phyloP scores from a whole-genome alignment of 2,329 filamentous ascomycete species.

The Colletotrichum neosansevieriae region DNA sequence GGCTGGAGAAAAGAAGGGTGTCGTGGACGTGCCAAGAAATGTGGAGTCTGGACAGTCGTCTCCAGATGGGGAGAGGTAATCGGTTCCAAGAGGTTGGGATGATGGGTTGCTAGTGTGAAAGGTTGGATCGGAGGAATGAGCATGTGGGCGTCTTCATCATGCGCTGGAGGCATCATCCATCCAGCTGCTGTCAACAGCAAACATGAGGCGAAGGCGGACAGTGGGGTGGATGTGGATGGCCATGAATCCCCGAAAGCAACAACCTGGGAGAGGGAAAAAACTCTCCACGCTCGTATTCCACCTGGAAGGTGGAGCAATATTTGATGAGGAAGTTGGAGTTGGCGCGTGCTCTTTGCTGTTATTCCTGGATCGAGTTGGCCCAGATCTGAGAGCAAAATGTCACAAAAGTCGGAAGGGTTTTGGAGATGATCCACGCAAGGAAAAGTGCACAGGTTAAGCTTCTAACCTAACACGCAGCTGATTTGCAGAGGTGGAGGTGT shows the following conservation, averaged over 20 bases:
- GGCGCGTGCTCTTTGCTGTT: constrained; percentile 6
- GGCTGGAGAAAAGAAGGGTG: constrained; percentile 8
- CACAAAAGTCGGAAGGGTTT: not conserved
- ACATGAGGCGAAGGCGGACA: constrained; percentile 7
- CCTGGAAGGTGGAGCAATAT: constrained; percentile 11
- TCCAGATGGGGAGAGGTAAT: constrained; percentile 22
- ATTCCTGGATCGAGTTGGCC: constrained; percentile 36
- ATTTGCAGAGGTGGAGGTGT: constrained; percentile 8
- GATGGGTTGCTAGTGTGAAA: not conserved
- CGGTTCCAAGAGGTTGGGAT: constrained; percentile 28
- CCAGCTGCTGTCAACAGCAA: constrained; percentile 31
- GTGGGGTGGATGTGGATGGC: not conserved
- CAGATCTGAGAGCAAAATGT: constrained; percentile 23
- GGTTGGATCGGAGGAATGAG: constrained; percentile 8
- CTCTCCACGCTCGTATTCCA: constrained; percentile 36
- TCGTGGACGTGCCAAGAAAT: constrained; percentile 20
- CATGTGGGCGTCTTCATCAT: constrained; percentile 20
- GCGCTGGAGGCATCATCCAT: constrained; percentile 32
- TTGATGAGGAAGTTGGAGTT: constrained; percentile 10
- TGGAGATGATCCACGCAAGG: constrained; percentile 34
- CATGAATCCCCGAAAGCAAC: constrained; percentile 5
- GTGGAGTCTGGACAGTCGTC: constrained; percentile 8
- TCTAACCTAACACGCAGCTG: constrained; percentile 38
- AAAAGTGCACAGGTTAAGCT: constrained; percentile 31
- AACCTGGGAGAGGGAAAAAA: not conserved